These are phyloP conservation scores for Epichloe baconii DNA, from an alignment of 2,329 filamentous ascomycete genomes.

Conservation along the genomic window DNA sequence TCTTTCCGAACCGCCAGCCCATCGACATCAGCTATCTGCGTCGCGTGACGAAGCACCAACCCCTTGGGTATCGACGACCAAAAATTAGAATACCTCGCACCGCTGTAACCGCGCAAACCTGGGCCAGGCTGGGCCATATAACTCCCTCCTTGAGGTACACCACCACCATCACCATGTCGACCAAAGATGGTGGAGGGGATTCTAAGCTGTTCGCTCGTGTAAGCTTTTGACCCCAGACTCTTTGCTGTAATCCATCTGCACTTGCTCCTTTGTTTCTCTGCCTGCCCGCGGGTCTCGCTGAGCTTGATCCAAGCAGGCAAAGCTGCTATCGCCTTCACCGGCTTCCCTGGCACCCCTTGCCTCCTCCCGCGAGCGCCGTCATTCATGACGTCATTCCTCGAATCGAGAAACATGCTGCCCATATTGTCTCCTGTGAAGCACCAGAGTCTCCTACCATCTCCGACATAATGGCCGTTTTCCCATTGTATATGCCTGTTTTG, in stretches of 20 bases:
- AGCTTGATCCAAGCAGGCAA: not conserved
- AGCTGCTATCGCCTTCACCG: not conserved
- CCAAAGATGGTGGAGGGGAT: slow-evolving; percentile 61
- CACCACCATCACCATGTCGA: slow-evolving; percentile 33
- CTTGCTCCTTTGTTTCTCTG: slow-evolving; percentile 3
- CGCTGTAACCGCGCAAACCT: not conserved
- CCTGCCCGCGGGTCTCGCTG: not conserved
- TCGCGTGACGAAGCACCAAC: slow-evolving; percentile 8
- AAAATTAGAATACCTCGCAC: not conserved
- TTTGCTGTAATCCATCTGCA: not conserved
- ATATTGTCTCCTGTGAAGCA: not conserved
- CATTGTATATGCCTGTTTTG: slow-evolving; percentile 37
- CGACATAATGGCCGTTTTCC: slow-evolving; percentile 31
- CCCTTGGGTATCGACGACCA: not conserved
- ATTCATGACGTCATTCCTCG: not conserved
- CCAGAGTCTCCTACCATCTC: not conserved
- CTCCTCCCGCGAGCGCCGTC: not conserved
- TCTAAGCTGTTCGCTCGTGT: slow-evolving; percentile 99
- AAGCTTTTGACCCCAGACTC: slow-evolving; percentile 23
- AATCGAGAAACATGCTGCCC: not conserved
- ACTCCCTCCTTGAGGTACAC: not conserved
- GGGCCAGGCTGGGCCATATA: not conserved
- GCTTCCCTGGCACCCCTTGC: not conserved
- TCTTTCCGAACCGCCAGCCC: not conserved
- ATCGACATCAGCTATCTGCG: slow-evolving; percentile 3